Percentiles rank a stretch among this genome's conserved stretches.
Evolutionary conservation across 306 rosid genomes (phyloP).

Genomic region (Lathyrus sativus): DNA sequence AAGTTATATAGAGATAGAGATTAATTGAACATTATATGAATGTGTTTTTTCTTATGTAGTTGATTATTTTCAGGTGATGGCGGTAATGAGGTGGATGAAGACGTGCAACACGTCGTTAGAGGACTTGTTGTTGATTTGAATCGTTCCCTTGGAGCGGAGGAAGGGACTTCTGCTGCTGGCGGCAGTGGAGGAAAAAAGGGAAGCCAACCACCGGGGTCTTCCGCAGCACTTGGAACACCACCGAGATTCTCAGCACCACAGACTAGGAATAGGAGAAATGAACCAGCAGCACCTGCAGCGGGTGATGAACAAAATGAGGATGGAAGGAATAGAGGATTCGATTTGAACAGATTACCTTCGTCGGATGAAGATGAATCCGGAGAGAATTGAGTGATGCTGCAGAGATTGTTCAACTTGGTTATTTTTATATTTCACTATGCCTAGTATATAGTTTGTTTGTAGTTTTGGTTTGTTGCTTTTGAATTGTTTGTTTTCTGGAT

Average conservation of each 20-base stretch:
- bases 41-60: neutral
- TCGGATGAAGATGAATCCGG: neutral
- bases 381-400: neutral
- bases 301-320: neutral
- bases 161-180: neutral
- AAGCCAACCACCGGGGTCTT: neutral
- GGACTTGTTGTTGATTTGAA: slow-evolving; percentile 27
- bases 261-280: no score
- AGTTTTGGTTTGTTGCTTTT: neutral
- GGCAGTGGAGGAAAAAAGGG: neutral
- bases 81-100: neutral
- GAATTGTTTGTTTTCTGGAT: neutral
- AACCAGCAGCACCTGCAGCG: neutral
- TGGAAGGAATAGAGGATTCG: neutral
- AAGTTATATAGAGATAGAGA: no score
- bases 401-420: neutral
- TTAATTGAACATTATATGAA: neutral
- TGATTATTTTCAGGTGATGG: slow-evolving; percentile 4
- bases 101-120: neutral
- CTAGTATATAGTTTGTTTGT: no score
- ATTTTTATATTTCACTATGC: neutral
- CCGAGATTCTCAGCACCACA: no score
- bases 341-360: neutral
- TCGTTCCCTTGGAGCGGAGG: neutral
- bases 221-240: neutral